phyloP scores from a whole-genome alignment of 2,329 filamentous ascomycete genomes.

The Colletotrichum noveboracense region DNA sequence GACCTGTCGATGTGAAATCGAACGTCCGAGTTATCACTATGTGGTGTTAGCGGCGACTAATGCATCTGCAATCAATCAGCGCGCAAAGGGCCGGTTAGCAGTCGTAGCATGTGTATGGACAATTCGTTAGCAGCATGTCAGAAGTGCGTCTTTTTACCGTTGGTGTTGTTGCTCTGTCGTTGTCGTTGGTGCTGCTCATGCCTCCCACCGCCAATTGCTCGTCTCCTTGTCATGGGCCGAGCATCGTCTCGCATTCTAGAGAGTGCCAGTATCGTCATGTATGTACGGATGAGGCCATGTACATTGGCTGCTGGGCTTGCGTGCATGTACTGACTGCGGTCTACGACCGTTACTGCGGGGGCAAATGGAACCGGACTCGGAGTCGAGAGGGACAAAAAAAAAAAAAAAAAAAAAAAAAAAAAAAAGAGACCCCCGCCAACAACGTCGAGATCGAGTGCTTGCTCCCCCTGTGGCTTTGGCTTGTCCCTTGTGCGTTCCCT shows the following conservation, averaged over 20 bases:
- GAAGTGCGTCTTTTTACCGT: background rate
- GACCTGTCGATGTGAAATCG: constrained; percentile 14
- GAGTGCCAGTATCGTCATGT: background rate
- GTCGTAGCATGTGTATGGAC: background rate
- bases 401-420: background rate
- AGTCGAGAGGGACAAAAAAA: background rate
- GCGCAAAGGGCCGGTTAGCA: constrained; percentile 6
- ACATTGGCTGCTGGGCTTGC: background rate
- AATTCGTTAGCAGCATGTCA: constrained; percentile 8
- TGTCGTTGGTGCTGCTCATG: background rate
- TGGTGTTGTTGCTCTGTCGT: background rate
- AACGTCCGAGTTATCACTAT: constrained; percentile 34
- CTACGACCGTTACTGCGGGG: background rate
- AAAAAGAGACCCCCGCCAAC: background rate
- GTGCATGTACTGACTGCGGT: background rate
- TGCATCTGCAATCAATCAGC: constrained; percentile 40
- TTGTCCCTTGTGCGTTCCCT: background rate
- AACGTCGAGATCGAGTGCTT: background rate
- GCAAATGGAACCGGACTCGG: background rate
- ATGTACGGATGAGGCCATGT: constrained; percentile 13
- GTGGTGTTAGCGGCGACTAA: constrained; percentile 40
- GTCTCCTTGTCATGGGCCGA: background rate
- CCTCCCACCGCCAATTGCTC: constrained; percentile 6
- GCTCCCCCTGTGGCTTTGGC: background rate
- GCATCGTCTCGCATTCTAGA: background rate